phyloP scores from a whole-genome alignment of 352 stramenopile genomes.

The Blastocystis sp. region DNA sequence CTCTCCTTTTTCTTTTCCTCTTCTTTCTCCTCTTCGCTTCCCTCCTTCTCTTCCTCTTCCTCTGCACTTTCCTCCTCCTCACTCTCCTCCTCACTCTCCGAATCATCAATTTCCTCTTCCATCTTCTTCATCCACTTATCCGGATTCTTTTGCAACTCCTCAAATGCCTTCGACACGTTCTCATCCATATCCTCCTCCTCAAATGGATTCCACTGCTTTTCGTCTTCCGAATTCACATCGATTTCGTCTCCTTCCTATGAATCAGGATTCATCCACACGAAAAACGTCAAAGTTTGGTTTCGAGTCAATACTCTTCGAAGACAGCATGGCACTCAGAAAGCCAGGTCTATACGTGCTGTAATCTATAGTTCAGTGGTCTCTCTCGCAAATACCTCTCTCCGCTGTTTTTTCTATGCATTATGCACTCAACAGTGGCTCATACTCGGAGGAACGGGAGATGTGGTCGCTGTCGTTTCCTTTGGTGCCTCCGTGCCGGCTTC shows the following conservation, averaged over 20 bases:
- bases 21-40: slow-evolving; percentile 36
- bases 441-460: too few relatives aligned
- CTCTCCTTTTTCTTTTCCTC: slow-evolving; percentile 34
- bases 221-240: slow-evolving; percentile 34
- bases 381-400: neutral
- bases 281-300: slow-evolving; percentile 36
- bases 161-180: neutral
- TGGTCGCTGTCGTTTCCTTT: too few relatives aligned
- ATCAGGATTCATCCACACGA: neutral
- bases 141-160: slow-evolving; percentile 42
- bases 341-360: slow-evolving; percentile 17
- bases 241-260: slow-evolving; percentile 40
- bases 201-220: slow-evolving; percentile 46
- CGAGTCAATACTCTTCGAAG: slow-evolving; percentile 17
- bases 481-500: too few relatives aligned
- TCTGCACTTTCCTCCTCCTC: neutral
- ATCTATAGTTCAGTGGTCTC: neutral
- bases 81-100: neutral
- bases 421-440: too few relatives aligned
- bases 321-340: slow-evolving; percentile 2
- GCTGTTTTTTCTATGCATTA: neutral
- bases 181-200: slow-evolving; percentile 45
- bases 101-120: slow-evolving; percentile 33
- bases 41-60: slow-evolving; percentile 35
- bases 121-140: slow-evolving; percentile 56